Evolutionary conservation across 1,139 yeast species (phyloP).

Genomic region (Zygosaccharomyces sapae): DNA sequence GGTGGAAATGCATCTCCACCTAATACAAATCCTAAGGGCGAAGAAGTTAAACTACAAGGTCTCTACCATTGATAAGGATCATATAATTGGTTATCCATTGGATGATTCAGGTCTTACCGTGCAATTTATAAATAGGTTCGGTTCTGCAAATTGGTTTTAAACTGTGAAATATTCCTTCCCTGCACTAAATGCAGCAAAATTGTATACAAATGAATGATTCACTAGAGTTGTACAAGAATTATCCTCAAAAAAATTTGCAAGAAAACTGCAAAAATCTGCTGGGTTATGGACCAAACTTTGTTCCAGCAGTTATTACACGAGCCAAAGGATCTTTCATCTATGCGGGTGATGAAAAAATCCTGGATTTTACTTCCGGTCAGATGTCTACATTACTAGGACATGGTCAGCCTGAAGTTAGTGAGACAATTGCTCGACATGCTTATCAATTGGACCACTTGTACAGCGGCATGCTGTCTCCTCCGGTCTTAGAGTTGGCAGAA

Average conservation of each 20-base stretch:
- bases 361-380: slow-evolving; percentile 33
- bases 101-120: background rate
- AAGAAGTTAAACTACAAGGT: background rate
- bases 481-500: slow-evolving; percentile 29
- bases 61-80: background rate
- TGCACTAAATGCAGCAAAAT: background rate
- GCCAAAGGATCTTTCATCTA: slow-evolving; percentile 51
- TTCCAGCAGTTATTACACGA: slow-evolving; percentile 98
- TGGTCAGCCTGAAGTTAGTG: slow-evolving; percentile 26
- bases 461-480: slow-evolving; percentile 30
- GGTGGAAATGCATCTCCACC: background rate
- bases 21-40: background rate
- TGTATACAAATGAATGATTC: background rate
- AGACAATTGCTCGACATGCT: slow-evolving; percentile 22
- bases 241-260: slow-evolving; percentile 4
- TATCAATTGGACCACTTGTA: slow-evolving; percentile 26
- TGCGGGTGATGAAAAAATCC: slow-evolving; percentile 23
- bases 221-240: slow-evolving; percentile 1
- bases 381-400: slow-evolving; percentile 32
- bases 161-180: background rate
- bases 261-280: slow-evolving; percentile 8
- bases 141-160: background rate
- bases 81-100: background rate
- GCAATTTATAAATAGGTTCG: background rate
- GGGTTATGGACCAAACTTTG: slow-evolving; percentile 52